phyloP scores from a whole-genome alignment of 202 grass and related monocot genomes.

The Musa balbisiana region DNA sequence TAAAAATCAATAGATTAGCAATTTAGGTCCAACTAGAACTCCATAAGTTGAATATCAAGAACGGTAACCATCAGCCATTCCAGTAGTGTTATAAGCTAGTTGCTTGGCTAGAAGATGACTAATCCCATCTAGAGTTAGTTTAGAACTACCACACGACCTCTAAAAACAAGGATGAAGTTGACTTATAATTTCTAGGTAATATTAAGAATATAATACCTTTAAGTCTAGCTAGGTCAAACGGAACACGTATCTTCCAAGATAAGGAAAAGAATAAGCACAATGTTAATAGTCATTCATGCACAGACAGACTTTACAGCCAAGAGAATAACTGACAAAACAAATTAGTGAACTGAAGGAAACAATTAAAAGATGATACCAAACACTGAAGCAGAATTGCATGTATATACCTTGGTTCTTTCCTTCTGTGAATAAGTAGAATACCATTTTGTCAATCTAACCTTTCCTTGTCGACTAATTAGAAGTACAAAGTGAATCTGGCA shows the following conservation, averaged over 20 bases:
- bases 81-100: background rate
- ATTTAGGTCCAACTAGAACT: too few species aligned
- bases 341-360: background rate
- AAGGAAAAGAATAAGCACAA: too few species aligned
- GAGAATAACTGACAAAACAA: background rate
- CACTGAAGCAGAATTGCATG: background rate
- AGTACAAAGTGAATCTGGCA: constrained; percentile 64
- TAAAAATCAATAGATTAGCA: too few species aligned
- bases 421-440: constrained; percentile 72
- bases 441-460: constrained; percentile 76
- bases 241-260: too few species aligned
- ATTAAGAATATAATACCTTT: background rate
- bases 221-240: too few species aligned
- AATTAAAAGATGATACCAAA: constrained; percentile 2
- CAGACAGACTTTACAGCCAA: background rate
- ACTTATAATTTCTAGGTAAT: background rate
- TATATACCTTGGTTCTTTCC: constrained; percentile 55
- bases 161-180: background rate
- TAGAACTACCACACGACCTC: too few species aligned
- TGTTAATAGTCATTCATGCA: too few species aligned
- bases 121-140: too few species aligned
- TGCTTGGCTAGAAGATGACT: too few species aligned
- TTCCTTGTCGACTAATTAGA: constrained; percentile 70
- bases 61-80: background rate
- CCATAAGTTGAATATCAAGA: too few species aligned